Evolutionary conservation across 2,329 filamentous ascomycete species (phyloP), one percentile per base, ranked within the genome.

Genomic region (Xylariaceae sp.): DNA sequence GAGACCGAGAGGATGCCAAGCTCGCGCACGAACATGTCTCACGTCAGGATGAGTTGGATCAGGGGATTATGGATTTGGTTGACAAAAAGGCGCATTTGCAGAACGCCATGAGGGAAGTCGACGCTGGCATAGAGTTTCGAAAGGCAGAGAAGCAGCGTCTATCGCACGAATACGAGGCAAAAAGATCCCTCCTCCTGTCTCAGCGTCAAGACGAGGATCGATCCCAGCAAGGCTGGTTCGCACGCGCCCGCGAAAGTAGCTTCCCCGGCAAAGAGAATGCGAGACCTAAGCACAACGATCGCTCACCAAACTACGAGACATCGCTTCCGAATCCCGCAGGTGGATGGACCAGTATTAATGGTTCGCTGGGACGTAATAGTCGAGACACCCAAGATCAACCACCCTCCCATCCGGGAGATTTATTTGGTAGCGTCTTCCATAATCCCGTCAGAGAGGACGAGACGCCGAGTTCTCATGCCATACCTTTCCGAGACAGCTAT

Each of bases 381-480:
- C 61, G 64, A 20, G 66, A 67, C 4, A 61, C 65, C 3, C 65
- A 67, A 23, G 65, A 67, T 18, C 64, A 67, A 32, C 60, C 63
- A 20, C 65, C 65, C 4, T 55, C 58, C 6, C 64, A 70, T 42
- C 66, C 65, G 0, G 66, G 68, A 18, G 68, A 69, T 23, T 47
- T 71, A 10, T 62, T 70, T 13, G 64, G 66, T 26, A 70, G 63
- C 32, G 64, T 68, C 35, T 71, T 70, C 40, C 68, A 70, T 36
- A 68, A 69, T 11, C 67, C 67, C 8, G 60, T 69, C 4, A 66
- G 70, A 9, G 68, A 70, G 24, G 39, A 53, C 13, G 55, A 62
- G 7, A 42, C 39, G 10, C 49, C 64, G 3, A 64, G 55, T 16
- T 59, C 61, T 32, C 66, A 60, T 20, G 45, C 50, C 21, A 62